A percentile compares a stretch with the other conserved stretches of the same genome.
Conservation (phyloP, 78 protist species). For the Corallochytrium limacisporum region DNA sequence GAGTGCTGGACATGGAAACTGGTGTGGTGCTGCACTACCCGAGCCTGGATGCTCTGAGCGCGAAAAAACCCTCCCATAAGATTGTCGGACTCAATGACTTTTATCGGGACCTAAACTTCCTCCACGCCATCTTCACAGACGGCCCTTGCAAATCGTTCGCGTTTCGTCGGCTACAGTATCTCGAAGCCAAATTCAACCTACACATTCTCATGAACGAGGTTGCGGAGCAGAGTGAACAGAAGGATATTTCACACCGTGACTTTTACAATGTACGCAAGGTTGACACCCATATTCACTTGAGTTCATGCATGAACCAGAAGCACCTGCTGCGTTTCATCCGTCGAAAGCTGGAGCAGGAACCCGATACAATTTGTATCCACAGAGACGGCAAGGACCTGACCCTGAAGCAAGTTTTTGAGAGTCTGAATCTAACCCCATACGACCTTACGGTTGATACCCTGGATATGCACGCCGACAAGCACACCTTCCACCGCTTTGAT, state of each 20-base stretch:
- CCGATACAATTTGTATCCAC: constrained; percentile 33
- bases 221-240: background rate
- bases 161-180: constrained; percentile 5
- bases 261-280: constrained; percentile 90
- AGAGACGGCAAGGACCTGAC: constrained; percentile 67
- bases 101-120: background rate
- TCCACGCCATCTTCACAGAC: background rate
- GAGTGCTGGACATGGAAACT: too few relatives aligned
- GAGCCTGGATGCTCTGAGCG: too few relatives aligned
- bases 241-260: constrained; percentile 71
- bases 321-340: constrained; percentile 90
- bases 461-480: constrained; percentile 69
- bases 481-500: constrained; percentile 75
- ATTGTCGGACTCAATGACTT: too few relatives aligned
- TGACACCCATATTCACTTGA: constrained; percentile 91
- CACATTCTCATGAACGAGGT: constrained; percentile 29
- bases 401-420: constrained; percentile 49
- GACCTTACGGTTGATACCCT: constrained; percentile 78
- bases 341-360: constrained; percentile 8
- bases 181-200: constrained; percentile 9
- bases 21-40: too few relatives aligned
- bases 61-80: too few relatives aligned
- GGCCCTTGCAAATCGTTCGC: background rate
- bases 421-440: constrained; percentile 38
- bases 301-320: constrained; percentile 82